phyloP scores from a whole-genome alignment of 192 early-diverging fungal species.

The Thoreauomyces humboldtii region DNA sequence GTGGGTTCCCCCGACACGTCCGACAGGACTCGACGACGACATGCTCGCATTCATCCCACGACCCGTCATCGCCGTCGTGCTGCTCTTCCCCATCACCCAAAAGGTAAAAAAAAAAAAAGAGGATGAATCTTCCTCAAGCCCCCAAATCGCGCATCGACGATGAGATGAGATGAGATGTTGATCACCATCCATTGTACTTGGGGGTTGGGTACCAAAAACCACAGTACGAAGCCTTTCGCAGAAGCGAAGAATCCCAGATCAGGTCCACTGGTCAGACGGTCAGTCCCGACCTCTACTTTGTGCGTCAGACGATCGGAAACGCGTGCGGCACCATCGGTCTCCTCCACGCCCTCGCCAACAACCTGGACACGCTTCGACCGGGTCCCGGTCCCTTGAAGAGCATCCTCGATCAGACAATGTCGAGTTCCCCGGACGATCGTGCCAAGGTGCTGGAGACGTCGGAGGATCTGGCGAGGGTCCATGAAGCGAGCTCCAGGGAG shows the following conservation, averaged over 20 bases:
- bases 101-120: too few species aligned
- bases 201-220: too few species aligned
- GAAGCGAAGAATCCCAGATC: slow-evolving; percentile 48
- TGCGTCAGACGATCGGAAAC: slow-evolving; percentile 84
- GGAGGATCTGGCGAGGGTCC: slow-evolving; percentile 38
- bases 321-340: slow-evolving; percentile 95
- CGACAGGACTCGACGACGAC: slow-evolving; percentile 75
- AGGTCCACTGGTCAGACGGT: slow-evolving; percentile 49
- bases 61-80: slow-evolving; percentile 78
- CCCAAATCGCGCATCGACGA: too few species aligned
- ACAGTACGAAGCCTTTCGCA: slow-evolving; percentile 50
- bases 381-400: slow-evolving; percentile 57
- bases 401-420: slow-evolving; percentile 63
- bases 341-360: slow-evolving; percentile 84
- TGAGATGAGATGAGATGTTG: too few species aligned
- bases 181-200: too few species aligned
- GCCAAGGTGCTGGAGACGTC: slow-evolving; percentile 68
- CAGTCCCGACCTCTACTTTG: slow-evolving; percentile 67
- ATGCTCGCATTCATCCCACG: slow-evolving; percentile 74
- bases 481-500: slow-evolving; percentile 33
- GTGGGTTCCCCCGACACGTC: too few species aligned
- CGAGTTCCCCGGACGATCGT: slow-evolving; percentile 69
- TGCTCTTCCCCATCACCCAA: slow-evolving; percentile 82
- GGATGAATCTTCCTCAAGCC: too few species aligned
- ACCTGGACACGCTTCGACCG: slow-evolving; percentile 48